These are phyloP conservation scores for Termitomyces sp. DNA, from an alignment of 1,284 basidiomycete genomes.

Conservation along the genomic window DNA sequence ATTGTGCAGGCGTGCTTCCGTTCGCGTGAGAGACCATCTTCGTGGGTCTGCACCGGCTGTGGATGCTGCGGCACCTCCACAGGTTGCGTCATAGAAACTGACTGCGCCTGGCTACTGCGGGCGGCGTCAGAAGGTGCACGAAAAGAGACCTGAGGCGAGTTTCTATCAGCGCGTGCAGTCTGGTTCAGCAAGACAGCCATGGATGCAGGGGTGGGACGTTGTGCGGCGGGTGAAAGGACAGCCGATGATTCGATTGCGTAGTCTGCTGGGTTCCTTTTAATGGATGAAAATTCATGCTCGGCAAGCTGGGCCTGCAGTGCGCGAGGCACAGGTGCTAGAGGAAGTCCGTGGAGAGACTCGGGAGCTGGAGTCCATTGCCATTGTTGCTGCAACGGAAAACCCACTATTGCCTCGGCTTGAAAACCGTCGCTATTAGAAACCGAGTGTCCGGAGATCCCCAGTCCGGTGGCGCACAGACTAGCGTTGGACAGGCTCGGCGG, in stretches of 20 bases:
- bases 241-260: constrained; percentile 16
- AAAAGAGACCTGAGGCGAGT: constrained; percentile 9
- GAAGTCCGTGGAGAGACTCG: constrained; percentile 28
- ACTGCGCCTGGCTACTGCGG: constrained; percentile 2
- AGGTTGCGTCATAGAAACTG: constrained; percentile 1
- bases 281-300: constrained; percentile 21
- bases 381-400: constrained; percentile 25
- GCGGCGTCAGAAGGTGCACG: neutral
- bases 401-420: constrained; percentile 35
- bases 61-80: constrained; percentile 8
- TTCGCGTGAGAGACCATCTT: constrained; percentile 40
- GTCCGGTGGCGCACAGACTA: constrained; percentile 38
- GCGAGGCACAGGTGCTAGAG: constrained; percentile 24
- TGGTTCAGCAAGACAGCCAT: constrained; percentile 41
- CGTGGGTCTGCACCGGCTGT: constrained; percentile 12
- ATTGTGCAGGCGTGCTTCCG: constrained; percentile 72
- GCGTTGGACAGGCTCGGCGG: constrained; percentile 27
- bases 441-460: constrained; percentile 34
- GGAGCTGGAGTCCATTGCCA: constrained; percentile 30
- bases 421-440: constrained; percentile 19
- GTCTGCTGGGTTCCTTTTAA: constrained; percentile 24
- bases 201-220: constrained; percentile 38
- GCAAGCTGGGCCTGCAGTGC: constrained; percentile 12
- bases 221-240: constrained; percentile 30
- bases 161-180: constrained; percentile 14